Conservation (phyloP, 768 basidiomycete species). For the Amanita inopinata region DNA sequence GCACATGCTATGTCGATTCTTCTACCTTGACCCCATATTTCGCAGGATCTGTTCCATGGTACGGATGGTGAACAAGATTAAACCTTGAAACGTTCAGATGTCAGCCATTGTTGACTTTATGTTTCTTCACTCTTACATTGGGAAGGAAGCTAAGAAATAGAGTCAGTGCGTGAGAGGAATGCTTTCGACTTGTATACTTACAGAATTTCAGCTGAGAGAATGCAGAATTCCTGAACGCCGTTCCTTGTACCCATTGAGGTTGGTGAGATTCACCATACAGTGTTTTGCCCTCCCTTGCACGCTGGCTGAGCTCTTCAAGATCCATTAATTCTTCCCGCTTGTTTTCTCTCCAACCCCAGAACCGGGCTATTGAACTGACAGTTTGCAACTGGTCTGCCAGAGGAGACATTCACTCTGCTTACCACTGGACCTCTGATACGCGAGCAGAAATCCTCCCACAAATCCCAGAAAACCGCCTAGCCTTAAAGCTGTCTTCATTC, state of each 20-base stretch:
- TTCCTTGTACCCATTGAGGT: slow-evolving; percentile 76
- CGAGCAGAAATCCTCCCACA: slow-evolving; percentile 82
- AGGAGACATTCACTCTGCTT: slow-evolving; percentile 24
- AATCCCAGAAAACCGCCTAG: slow-evolving; percentile 76
- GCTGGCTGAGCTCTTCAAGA: slow-evolving; percentile 65
- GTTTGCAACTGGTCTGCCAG: slow-evolving; percentile 4
- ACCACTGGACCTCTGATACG: slow-evolving; percentile 89
- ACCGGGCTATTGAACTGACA: slow-evolving; percentile 48
- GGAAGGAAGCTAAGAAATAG: slow-evolving; percentile 46
- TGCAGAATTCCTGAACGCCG: slow-evolving; percentile 80
- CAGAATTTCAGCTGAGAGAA: slow-evolving; percentile 93
- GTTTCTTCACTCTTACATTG: slow-evolving; percentile 43
- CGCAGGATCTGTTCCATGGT: slow-evolving; percentile 76
- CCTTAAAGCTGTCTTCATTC: slow-evolving; percentile 28
- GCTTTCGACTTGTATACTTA: slow-evolving; percentile 26
- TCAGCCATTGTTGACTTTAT: background rate
- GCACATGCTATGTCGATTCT: slow-evolving; percentile 18
- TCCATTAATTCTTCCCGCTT: slow-evolving; percentile 73
- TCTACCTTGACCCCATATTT: slow-evolving; percentile 54
- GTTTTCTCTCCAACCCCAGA: slow-evolving; percentile 95
- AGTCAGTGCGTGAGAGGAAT: slow-evolving; percentile 10
- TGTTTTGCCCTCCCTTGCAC: slow-evolving; percentile 69
- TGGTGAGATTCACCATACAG: slow-evolving; percentile 80
- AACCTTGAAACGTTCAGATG: slow-evolving; percentile 46
- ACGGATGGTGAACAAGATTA: slow-evolving; percentile 87